phyloP scores from a whole-genome alignment of 306 rosid genomes.

The Fragaria ananassa region DNA sequence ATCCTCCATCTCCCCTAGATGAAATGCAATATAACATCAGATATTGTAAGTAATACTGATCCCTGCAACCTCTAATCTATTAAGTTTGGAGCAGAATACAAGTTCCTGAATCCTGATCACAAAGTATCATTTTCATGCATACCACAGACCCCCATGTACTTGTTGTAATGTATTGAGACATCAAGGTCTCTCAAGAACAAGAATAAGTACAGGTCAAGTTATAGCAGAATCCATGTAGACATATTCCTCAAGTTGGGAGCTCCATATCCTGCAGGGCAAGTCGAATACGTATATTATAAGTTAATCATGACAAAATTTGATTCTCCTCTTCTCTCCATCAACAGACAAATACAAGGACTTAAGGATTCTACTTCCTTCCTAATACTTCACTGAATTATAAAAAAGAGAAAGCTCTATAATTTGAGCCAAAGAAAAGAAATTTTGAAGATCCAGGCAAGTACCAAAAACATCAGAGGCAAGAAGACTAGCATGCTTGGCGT shows the following conservation, averaged over 20 bases:
- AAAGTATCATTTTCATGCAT: background rate
- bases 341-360: background rate
- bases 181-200: background rate
- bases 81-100: background rate
- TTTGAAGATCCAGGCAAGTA: conserved; percentile 3
- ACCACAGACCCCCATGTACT: background rate
- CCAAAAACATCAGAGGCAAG: conserved; percentile 55
- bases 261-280: conserved; percentile 54
- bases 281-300: background rate
- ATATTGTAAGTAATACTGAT: background rate
- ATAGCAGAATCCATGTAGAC: background rate
- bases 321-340: background rate
- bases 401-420: background rate
- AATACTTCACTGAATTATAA: too few relatives aligned
- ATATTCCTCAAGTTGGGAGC: conserved; percentile 78
- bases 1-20: background rate
- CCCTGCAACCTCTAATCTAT: background rate
- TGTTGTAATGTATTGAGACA: background rate
- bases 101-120: background rate
- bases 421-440: background rate
- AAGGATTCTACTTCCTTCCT: background rate
- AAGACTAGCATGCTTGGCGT: conserved; percentile 49
- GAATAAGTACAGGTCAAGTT: background rate
- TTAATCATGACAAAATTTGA: background rate
- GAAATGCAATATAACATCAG: background rate